phyloP scores from a whole-genome alignment of 2,329 filamentous ascomycete genomes.

The Pestalotiopsis sp. region DNA sequence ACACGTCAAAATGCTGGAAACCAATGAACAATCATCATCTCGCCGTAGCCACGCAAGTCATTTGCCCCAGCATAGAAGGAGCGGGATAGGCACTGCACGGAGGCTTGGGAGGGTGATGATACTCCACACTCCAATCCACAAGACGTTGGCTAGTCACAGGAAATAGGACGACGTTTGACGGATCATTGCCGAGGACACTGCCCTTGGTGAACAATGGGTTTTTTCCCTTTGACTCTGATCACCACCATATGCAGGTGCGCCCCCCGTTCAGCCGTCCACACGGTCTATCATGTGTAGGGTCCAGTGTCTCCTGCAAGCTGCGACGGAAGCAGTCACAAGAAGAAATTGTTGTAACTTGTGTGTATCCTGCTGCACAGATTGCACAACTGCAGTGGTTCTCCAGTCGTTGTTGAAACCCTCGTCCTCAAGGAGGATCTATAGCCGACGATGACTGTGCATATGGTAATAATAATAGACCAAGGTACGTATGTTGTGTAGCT shows the following conservation, averaged over 20 bases:
- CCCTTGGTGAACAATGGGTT: background rate
- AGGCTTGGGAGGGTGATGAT: background rate
- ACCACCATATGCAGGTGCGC: background rate
- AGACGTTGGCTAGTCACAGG: background rate
- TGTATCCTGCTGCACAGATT: background rate
- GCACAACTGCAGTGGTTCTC: background rate
- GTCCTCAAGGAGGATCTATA: too few relatives aligned
- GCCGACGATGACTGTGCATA: background rate
- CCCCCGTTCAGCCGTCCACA: background rate
- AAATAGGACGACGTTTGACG: background rate
- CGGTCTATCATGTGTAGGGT: background rate
- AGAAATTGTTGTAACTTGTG: background rate
- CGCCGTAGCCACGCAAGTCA: background rate
- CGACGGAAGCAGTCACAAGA: slow-evolving; percentile 1
- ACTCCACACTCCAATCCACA: background rate
- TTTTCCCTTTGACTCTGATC: background rate
- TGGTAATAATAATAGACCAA: background rate
- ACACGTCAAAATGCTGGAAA: background rate
- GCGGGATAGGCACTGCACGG: background rate
- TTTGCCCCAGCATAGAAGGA: background rate
- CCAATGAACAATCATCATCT: background rate
- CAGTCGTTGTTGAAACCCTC: background rate
- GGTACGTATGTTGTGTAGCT: too few relatives aligned
- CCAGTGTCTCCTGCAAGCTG: slow-evolving; percentile 2
- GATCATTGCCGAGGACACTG: background rate